Evolutionary conservation across 83 land plant genomes (phyloP), one percentile per base, ranked within the genome.

Genomic region (Larix sibirica): DNA sequence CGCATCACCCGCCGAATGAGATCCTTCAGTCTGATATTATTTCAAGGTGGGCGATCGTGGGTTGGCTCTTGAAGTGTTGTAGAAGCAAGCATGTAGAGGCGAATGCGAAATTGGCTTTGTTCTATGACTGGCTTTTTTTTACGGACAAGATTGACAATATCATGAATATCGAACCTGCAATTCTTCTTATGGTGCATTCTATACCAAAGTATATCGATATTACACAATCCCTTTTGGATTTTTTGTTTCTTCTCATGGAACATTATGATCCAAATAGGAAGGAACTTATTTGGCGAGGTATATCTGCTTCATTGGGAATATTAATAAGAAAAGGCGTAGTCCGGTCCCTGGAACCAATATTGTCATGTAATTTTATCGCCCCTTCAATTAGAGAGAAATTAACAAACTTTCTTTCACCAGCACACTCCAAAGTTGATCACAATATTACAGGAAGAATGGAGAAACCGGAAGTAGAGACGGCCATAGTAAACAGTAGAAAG

Each of bases 161-260:
- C 14, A 98, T 98, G 99, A 95, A 96, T 62, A 93, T 98, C 79
- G 99, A 98, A 85, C 99, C 99, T 60, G 99, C 94, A 18, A 92
- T 98, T 54, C 87, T 96, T 5, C 79, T 98, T 38, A 92, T 96
- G 91, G 92, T 96, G 81, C 79, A 92, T 80, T 98, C 99, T 3
- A 85, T 98, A 6, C 97, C 96, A 0, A 88, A 85, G 81, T 94
- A 96, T 81, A 81, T 84, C 0, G 95, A 93, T 79, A 88, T 98
- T 47, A 93, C 99, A 13, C 88, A 93, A 21, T 82, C 90, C 13
- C 92, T 98, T 56, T 88, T 98, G 83, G 99, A 96, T 76, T 98
- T 96, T 88, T 85, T 96, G 80, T 88, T 98, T 66, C 88, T 90
- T 14, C 86, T 91, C 60, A 83, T 89, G 65, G 99, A 98, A 62